Base-by-base conservation (phyloP, 2,329 filamentous ascomycete genomes). In the Aspergillus fumigatiaffinis region DNA sequence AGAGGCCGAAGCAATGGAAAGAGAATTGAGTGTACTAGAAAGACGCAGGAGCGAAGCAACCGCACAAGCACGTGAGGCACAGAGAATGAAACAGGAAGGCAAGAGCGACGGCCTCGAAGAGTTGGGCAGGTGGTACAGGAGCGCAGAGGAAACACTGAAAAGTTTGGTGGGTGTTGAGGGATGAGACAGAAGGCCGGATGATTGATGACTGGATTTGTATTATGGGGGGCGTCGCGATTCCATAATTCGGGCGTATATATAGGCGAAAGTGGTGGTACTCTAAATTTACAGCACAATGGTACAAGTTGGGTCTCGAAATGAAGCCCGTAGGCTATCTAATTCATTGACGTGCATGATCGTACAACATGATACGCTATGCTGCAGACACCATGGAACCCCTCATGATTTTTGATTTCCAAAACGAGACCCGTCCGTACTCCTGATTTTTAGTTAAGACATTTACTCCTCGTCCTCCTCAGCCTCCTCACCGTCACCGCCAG, bases 391-490 rank as follows among this genome's bases (percentile, higher is more conserved):
- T 67, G 68, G 68, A 71, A 66, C 66, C 68, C 69, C 72, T 61
- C 62, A 59, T 23, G 61, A 59, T 66, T 62, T 62, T 68, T 63
- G 63, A 57, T 66, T 66, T 66, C 67, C 67, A 66, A 70, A 71
- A 68, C 67, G 70, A 70, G 69, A 75, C 71, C 72, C 71, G 66
- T 67, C 68, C 68, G 63, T 70, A 73, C 70, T 70, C 72, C 68
- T 26, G 44, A 23, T 23, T 47, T 56, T 63, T 66, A 67, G 68
- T 69, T 64, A 63, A 74, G 32, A 79, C 55, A 71, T 72, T 66
- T 73, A 73, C 69, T 80, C 80, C 78, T 96, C 92, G 72, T 95
- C 92, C 78, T 96, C 93, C 74, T 91, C 92, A 71, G 88, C 93
- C 59, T 73, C 69, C 47, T 71, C 74, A 41, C 66, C 76, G 49